A percentile compares a stretch with the other conserved stretches of the same genome.
These are phyloP conservation scores for Trebouxiophyceae sp. DNA, from an alignment of 163 green algal species.

Conservation along the genomic window DNA sequence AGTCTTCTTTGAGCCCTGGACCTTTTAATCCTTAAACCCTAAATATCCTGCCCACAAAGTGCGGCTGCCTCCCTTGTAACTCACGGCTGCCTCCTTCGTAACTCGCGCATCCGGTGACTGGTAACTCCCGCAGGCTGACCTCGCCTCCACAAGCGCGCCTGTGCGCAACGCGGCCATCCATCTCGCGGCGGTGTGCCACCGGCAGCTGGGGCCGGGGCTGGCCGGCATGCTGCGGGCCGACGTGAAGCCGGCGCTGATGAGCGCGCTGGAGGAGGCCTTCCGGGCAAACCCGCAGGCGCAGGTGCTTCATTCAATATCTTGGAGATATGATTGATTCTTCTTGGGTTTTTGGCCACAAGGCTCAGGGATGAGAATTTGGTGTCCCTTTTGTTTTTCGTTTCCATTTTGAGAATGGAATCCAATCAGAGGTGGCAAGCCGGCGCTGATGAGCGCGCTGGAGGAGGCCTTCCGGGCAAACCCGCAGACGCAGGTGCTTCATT, in stretches of 20 bases:
- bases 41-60: too few relatives aligned
- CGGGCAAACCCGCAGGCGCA: constrained; percentile 51
- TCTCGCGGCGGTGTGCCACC: constrained; percentile 73
- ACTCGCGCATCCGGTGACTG: too few relatives aligned
- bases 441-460: constrained; percentile 80
- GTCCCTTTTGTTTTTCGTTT: too few relatives aligned
- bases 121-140: constrained; percentile 60
- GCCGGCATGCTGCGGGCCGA: constrained; percentile 51
- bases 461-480: constrained; percentile 66
- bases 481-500: constrained; percentile 39
- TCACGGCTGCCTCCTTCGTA: too few relatives aligned
- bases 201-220: constrained; percentile 46
- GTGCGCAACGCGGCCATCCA: constrained; percentile 72
- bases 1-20: too few relatives aligned
- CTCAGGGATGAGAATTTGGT: too few relatives aligned
- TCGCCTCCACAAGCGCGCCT: constrained; percentile 67
- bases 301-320: constrained; percentile 19
- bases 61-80: too few relatives aligned
- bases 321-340: too few relatives aligned
- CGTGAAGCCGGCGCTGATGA: constrained; percentile 90
- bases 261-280: constrained; percentile 75
- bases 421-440: too few relatives aligned
- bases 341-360: too few relatives aligned
- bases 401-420: too few relatives aligned
- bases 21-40: too few relatives aligned